Conservation (phyloP, 768 basidiomycete species). For the Trametes coccinea region DNA sequence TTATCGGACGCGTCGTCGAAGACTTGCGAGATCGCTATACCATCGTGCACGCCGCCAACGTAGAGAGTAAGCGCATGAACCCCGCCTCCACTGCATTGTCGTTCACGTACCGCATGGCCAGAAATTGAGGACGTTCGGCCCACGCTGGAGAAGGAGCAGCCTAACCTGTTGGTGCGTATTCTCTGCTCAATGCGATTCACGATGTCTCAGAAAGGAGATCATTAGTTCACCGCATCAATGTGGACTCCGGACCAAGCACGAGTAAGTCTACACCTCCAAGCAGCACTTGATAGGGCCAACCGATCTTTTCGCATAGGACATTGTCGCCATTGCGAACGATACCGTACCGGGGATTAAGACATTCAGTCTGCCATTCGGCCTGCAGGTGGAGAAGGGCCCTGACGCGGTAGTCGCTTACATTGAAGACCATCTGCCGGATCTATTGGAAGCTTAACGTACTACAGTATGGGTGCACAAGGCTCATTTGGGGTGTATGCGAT, state of each 20-base stretch:
- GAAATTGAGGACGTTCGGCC: conserved; percentile 21
- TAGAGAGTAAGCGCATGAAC: conserved; percentile 13
- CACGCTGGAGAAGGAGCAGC: conserved; percentile 15
- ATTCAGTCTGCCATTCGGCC: conserved; percentile 20
- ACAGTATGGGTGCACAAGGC: no score
- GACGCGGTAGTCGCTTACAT: conserved; percentile 26
- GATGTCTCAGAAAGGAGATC: neutral
- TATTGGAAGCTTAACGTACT: neutral
- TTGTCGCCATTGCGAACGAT: conserved; percentile 22
- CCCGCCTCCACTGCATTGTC: no score
- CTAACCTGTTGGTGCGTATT: conserved; percentile 18
- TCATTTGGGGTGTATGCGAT: no score
- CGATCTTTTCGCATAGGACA: conserved; percentile 9
- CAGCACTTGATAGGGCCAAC: neutral
- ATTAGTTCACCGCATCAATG: conserved; percentile 24
- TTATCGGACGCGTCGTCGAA: conserved; percentile 23
- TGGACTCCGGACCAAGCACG: conserved; percentile 25
- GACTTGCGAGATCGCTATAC: conserved; percentile 22
- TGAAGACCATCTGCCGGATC: conserved; percentile 20
- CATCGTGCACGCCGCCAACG: conserved; percentile 21
- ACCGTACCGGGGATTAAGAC: conserved; percentile 21
- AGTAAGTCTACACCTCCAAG: neutral
- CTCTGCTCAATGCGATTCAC: no score
- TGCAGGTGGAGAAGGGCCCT: conserved; percentile 23
- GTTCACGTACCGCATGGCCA: neutral